A percentile compares a stretch with the other conserved stretches of the same genome.
Evolutionary conservation across 805 yeast species (phyloP).

Genomic region (Lachancea sp.): DNA sequence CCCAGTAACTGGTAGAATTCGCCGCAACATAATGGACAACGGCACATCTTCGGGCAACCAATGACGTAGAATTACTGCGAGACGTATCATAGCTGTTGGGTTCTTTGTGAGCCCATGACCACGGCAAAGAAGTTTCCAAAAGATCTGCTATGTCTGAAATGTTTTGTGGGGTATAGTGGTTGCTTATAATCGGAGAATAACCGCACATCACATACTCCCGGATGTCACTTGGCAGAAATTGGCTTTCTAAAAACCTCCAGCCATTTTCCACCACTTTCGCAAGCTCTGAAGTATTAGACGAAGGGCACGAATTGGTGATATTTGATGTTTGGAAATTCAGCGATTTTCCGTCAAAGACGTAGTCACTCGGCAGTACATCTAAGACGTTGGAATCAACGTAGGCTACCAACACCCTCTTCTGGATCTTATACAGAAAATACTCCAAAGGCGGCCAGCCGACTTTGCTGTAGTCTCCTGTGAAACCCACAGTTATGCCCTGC

Average conservation of each 20-base stretch:
- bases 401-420: conserved; percentile 35
- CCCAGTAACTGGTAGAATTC: conserved; percentile 45
- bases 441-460: conserved; percentile 34
- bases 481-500: conserved; percentile 13
- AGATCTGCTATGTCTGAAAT: conserved; percentile 29
- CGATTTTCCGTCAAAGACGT: conserved; percentile 20
- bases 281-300: conserved; percentile 9
- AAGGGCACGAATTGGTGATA: conserved; percentile 20
- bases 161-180: conserved; percentile 17
- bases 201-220: conserved; percentile 48
- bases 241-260: conserved; percentile 41
- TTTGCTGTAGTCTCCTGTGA: conserved; percentile 8
- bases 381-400: conserved; percentile 14
- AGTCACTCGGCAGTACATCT: conserved; percentile 28
- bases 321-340: conserved; percentile 20
- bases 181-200: conserved; percentile 56
- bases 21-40: conserved; percentile 21
- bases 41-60: conserved; percentile 44
- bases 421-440: conserved; percentile 31
- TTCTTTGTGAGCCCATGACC: conserved; percentile 71
- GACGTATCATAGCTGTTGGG: conserved; percentile 34
- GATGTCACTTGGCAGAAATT: conserved; percentile 37
- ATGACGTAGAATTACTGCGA: conserved; percentile 15
- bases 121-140: conserved; percentile 36
- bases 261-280: conserved; percentile 15